Percentiles rank a stretch among this genome's conserved stretches.
Evolutionary conservation across 352 stramenopile genomes (phyloP).

Genomic region (Globisporangium heterothallicum): DNA sequence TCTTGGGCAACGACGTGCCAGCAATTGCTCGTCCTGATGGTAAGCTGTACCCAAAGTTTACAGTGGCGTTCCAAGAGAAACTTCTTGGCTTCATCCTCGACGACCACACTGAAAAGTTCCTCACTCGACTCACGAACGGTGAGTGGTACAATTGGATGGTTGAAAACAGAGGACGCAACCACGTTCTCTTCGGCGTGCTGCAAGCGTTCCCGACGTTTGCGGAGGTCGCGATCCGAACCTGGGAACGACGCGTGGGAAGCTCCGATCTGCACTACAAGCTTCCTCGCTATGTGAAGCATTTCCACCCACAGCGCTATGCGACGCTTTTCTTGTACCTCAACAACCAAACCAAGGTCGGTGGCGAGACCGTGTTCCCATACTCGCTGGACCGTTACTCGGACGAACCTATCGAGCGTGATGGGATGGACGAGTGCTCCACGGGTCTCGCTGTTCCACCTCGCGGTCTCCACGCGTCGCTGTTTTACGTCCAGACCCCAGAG

Average conservation of each 20-base stretch:
- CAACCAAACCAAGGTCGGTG: constrained; percentile 91
- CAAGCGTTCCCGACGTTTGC: constrained; percentile 50
- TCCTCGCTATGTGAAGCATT: constrained; percentile 64
- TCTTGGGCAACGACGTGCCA: constrained; percentile 47
- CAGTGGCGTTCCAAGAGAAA: constrained; percentile 52
- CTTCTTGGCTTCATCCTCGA: constrained; percentile 61
- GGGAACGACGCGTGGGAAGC: constrained; percentile 45
- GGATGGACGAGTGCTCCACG: constrained; percentile 78
- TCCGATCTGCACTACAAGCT: constrained; percentile 45
- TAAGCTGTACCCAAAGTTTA: constrained; percentile 62
- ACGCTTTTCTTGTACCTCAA: constrained; percentile 97
- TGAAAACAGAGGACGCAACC: constrained; percentile 48
- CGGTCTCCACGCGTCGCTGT: constrained; percentile 71
- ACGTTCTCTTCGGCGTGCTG: constrained; percentile 64
- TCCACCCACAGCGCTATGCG: constrained; percentile 91
- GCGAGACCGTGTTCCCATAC: constrained; percentile 97
- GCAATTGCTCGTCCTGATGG: constrained; percentile 33
- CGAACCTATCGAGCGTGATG: constrained; percentile 59
- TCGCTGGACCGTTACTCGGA: constrained; percentile 69
- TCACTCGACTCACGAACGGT: constrained; percentile 50
- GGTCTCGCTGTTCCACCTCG: constrained; percentile 68
- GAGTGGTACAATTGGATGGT: constrained; percentile 78
- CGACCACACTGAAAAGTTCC: constrained; percentile 46
- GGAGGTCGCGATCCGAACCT: constrained; percentile 63
- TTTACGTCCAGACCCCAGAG: constrained; percentile 81